Evolutionary conservation across 208 protist genomes (phyloP).

Genomic region (Strigomonas galati): DNA sequence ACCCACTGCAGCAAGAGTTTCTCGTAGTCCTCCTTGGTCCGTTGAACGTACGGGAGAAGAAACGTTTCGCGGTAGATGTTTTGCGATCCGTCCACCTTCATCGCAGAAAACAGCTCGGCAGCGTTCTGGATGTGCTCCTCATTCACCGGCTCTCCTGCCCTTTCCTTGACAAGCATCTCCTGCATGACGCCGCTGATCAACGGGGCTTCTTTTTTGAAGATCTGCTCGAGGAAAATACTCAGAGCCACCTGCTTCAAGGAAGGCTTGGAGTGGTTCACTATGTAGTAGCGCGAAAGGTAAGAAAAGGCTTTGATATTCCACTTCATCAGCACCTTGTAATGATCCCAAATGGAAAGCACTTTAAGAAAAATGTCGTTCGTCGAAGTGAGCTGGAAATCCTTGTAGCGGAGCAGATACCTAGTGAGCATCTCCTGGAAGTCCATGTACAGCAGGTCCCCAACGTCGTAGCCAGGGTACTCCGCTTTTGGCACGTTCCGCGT

Average conservation of each 20-base stretch:
- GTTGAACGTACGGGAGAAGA: constrained; percentile 55
- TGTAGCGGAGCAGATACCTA: constrained; percentile 65
- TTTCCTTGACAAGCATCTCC: constrained; percentile 46
- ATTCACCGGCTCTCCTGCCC: constrained; percentile 1
- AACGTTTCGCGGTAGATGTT: constrained; percentile 73
- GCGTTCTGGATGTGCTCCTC: constrained; percentile 32
- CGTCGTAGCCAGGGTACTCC: constrained; percentile 41
- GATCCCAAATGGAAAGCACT: constrained; percentile 66
- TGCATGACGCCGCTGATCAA: constrained; percentile 56
- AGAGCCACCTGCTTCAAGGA: constrained; percentile 74
- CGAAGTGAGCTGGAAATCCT: constrained; percentile 39
- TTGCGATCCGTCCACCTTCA: constrained; percentile 59
- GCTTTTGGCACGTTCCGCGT: constrained; percentile 59
- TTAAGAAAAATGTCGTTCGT: constrained; percentile 61
- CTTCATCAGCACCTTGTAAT: constrained; percentile 83
- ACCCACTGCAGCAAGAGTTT: constrained; percentile 38
- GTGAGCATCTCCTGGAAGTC: constrained; percentile 91
- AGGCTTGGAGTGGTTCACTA: constrained; percentile 79
- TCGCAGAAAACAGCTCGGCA: constrained; percentile 70
- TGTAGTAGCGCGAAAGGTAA: constrained; percentile 86
- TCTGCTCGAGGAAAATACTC: constrained; percentile 80
- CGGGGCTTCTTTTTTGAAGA: constrained; percentile 63
- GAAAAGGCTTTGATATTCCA: constrained; percentile 82
- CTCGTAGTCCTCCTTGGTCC: constrained; percentile 57
- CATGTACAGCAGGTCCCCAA: constrained; percentile 80